Conservation (phyloP, 768 basidiomycete genomes). For the Pleurotus tuber-regium region DNA sequence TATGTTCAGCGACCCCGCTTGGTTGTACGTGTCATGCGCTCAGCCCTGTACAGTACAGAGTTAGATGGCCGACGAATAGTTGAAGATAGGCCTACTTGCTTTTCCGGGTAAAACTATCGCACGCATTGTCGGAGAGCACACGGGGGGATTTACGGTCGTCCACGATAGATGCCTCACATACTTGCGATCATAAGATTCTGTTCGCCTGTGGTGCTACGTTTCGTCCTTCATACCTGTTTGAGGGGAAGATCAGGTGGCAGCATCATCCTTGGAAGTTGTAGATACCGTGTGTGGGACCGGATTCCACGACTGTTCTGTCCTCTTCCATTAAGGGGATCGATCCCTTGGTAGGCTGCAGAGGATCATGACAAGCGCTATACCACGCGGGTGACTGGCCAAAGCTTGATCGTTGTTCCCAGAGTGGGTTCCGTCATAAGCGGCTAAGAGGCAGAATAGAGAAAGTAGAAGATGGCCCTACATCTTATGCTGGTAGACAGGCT, state of each 20-base stretch:
- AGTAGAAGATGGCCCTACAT: neutral
- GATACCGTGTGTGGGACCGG: neutral
- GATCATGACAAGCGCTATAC: conserved; percentile 4
- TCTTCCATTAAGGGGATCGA: neutral
- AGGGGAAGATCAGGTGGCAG: neutral
- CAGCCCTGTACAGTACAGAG: too few relatives aligned
- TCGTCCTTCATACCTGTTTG: neutral
- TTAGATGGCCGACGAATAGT: too few relatives aligned
- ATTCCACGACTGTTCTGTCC: neutral
- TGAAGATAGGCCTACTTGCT: too few relatives aligned
- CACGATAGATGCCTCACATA: too few relatives aligned
- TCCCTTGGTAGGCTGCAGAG: neutral
- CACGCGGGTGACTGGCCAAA: conserved; percentile 3
- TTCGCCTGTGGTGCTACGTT: neutral
- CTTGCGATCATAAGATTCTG: neutral
- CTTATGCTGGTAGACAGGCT: neutral
- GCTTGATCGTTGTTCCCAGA: conserved; percentile 1
- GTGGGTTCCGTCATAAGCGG: neutral
- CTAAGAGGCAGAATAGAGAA: conserved; percentile 1
- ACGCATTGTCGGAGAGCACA: neutral
- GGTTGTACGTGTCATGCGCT: too few relatives aligned
- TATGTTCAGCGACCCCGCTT: too few relatives aligned
- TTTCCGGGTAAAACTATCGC: neutral
- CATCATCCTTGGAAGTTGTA: too few relatives aligned
- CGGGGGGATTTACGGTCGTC: neutral